A percentile compares a stretch with the other conserved stretches of the same genome.
Evolutionary conservation across 371 early-diverging fungal genomes (phyloP).

Genomic region (Choanephora cucurbitarum): DNA sequence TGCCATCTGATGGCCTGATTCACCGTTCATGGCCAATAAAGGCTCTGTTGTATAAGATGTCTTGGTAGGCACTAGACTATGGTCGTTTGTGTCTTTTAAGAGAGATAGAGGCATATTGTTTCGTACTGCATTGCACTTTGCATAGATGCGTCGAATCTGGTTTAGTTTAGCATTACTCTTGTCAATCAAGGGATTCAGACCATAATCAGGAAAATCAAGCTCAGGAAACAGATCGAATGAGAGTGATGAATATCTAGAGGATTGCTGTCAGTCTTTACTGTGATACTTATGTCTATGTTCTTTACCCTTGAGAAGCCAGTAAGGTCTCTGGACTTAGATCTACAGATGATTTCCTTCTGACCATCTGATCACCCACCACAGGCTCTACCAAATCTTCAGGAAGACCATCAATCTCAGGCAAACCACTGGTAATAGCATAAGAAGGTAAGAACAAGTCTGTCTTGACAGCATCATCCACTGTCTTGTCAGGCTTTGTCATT

Average conservation of each 20-base stretch:
- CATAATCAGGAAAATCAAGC: conserved; percentile 63
- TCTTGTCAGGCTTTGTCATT: conserved; percentile 48
- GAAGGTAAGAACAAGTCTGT: conserved; percentile 58
- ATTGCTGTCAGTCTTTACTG: too few relatives aligned
- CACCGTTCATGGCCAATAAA: conserved; percentile 59
- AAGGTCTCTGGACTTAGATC: conserved; percentile 17
- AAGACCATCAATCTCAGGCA: conserved; percentile 49
- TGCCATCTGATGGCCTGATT: conserved; percentile 63
- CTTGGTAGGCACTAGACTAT: neutral
- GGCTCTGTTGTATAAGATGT: conserved; percentile 39
- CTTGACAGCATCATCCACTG: conserved; percentile 39
- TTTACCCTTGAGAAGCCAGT: conserved; percentile 17
- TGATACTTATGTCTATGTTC: neutral
- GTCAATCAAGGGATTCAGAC: conserved; percentile 58
- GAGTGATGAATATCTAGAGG: conserved; percentile 30
- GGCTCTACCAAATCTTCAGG: conserved; percentile 19
- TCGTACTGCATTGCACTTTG: conserved; percentile 72
- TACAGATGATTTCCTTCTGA: conserved; percentile 11
- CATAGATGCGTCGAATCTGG: conserved; percentile 70
- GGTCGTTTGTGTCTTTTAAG: conserved; percentile 12
- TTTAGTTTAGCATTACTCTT: conserved; percentile 63
- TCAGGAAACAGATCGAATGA: conserved; percentile 64
- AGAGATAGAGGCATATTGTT: conserved; percentile 53
- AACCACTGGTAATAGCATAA: conserved; percentile 50
- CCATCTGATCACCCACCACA: neutral